Conservation (phyloP, 192 early-diverging fungal genomes). For the Chytriomyces sp. region DNA sequence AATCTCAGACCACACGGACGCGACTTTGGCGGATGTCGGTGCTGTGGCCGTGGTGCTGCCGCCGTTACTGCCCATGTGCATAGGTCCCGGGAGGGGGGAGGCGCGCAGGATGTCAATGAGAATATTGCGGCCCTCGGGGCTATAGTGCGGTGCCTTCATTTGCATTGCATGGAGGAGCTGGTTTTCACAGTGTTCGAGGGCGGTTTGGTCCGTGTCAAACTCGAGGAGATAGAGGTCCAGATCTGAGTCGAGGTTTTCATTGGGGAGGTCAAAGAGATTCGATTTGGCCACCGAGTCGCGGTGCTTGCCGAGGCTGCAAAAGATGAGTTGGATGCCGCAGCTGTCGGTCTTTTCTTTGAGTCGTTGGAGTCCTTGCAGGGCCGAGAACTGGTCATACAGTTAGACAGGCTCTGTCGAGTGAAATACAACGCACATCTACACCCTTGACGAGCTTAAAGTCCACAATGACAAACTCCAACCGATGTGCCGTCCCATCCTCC, state of each 20-base stretch:
- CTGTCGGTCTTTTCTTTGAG: slow-evolving; percentile 73
- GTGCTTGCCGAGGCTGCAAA: slow-evolving; percentile 65
- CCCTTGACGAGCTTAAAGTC: slow-evolving; percentile 86
- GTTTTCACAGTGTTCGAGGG: slow-evolving; percentile 96
- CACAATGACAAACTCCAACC: slow-evolving; percentile 85
- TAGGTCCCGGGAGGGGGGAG: too few relatives aligned
- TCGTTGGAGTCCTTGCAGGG: slow-evolving; percentile 86
- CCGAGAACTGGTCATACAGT: slow-evolving; percentile 71
- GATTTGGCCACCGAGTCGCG: slow-evolving; percentile 27
- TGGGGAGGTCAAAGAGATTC: slow-evolving; percentile 42
- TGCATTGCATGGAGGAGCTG: slow-evolving; percentile 53
- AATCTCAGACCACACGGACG: too few relatives aligned
- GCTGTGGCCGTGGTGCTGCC: too few relatives aligned
- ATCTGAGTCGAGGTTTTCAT: slow-evolving; percentile 1
- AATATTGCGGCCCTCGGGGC: too few relatives aligned
- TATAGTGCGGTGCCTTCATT: too few relatives aligned
- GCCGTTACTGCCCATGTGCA: too few relatives aligned
- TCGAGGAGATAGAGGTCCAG: slow-evolving; percentile 57
- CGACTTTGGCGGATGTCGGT: too few relatives aligned
- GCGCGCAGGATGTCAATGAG: too few relatives aligned
- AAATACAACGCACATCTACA: slow-evolving; percentile 57
- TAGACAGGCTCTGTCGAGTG: too few relatives aligned
- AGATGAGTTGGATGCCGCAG: slow-evolving; percentile 77
- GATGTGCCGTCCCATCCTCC: slow-evolving; percentile 49
- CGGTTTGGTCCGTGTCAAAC: slow-evolving; percentile 82